These are phyloP conservation scores for Ogataea hybrid DNA, from an alignment of 1,139 yeast genomes.

Conservation along the genomic window DNA sequence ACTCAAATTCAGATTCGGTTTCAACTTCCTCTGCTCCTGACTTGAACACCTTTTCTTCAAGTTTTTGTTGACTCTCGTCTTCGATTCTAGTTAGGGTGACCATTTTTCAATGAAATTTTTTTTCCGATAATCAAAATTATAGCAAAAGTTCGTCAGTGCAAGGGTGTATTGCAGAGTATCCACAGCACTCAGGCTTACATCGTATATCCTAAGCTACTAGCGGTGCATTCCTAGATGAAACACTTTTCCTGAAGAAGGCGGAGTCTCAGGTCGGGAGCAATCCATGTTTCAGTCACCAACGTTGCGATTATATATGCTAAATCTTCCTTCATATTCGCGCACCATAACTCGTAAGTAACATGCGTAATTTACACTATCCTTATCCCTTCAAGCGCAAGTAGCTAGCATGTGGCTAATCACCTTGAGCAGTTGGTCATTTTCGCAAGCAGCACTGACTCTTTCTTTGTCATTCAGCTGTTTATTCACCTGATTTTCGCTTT, in stretches of 20 bases:
- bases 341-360: too few species aligned
- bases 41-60: slow-evolving; percentile 17
- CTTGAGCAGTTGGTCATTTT: slow-evolving; percentile 83
- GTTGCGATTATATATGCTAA: too few species aligned
- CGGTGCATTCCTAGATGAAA: too few species aligned
- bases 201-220: too few species aligned
- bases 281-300: too few species aligned
- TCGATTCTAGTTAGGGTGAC: slow-evolving; percentile 25
- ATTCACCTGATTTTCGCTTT: slow-evolving; percentile 92
- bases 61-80: slow-evolving; percentile 21
- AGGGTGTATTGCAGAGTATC: slow-evolving; percentile 1
- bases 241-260: background rate
- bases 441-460: slow-evolving; percentile 98
- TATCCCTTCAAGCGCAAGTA: slow-evolving; percentile 51
- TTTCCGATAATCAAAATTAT: slow-evolving; percentile 1
- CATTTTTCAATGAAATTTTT: slow-evolving; percentile 19
- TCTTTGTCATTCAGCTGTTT: slow-evolving; percentile 97
- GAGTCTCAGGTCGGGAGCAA: too few species aligned
- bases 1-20: slow-evolving; percentile 33
- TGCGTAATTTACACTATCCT: background rate
- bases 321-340: too few species aligned
- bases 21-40: slow-evolving; percentile 22
- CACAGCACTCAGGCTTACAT: background rate
- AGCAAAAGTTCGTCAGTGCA: slow-evolving; percentile 1
- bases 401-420: slow-evolving; percentile 92